Evolutionary conservation across 148 eudicot species (phyloP), one percentile per base, ranked within the genome.

Genomic region (Persicaria maculosa): DNA sequence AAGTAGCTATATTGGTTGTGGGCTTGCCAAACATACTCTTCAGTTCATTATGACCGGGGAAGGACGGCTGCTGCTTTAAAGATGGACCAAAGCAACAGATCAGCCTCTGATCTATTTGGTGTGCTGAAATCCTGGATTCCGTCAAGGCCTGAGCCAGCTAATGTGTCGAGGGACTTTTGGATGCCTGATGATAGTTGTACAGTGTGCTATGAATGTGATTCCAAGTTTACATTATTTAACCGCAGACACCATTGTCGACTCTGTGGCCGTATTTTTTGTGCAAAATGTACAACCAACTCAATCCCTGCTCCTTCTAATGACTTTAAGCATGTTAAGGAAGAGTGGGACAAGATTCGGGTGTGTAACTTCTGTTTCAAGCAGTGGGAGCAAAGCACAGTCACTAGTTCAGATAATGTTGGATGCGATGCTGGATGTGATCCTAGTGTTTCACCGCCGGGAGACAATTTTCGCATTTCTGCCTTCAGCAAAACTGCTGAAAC

Each of bases 171-270:
- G 87, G 91, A 85, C 76, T 94, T 94, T 80, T 94, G 98, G 98
- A 94, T 94, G 97, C 97, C 93, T 36, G 98, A 94, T 82, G 81
- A 88, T 62, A 94, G 97, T 74, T 94, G 98, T 74, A 82, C 90
- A 82, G 95, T 90, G 12, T 94, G 98, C 80, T 94, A 94, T 80
- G 97, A 94, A 52, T 94, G 98, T 80, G 98, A 94, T 69, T 80
- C 88, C 45, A 87, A 81, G 75, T 94, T 94, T 78, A 89, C 91
- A 11, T 79, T 91, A 77, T 83, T 91, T 65, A 94, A 91, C 74
- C 84, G 98, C n/a, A 91, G 88, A 73, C 98, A 94, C 75, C 98
- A 94, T 79, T 94, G 98, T 78, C 87, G 98, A 47, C 90, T 80
- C 61, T 94, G 98, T 79, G 98, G 98, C 20, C 79, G 91, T 44